Conservation (phyloP, 2,329 filamentous ascomycete species). For the Hymenoscyphus albidus region DNA sequence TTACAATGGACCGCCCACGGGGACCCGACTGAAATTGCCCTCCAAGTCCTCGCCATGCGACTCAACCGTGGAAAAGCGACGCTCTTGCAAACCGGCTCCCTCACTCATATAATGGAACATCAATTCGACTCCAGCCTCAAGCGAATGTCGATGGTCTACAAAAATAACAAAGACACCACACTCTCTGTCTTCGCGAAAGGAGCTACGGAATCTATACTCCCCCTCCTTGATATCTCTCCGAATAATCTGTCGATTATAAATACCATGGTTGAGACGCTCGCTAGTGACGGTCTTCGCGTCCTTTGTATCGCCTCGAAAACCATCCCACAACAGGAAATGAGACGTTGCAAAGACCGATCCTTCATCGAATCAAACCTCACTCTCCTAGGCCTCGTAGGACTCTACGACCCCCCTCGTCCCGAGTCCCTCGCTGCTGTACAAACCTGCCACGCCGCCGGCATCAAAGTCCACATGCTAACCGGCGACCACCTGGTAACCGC, state of each 20-base stretch:
- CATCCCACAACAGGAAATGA: neutral
- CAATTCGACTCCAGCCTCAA: conserved; percentile 73
- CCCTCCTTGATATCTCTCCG: conserved; percentile 47
- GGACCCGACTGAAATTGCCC: conserved; percentile 69
- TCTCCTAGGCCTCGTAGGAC: conserved; percentile 65
- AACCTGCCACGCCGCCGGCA: conserved; percentile 63
- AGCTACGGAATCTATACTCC: conserved; percentile 54
- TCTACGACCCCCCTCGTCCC: conserved; percentile 55
- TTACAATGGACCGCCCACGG: conserved; percentile 56
- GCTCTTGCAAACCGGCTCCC: conserved; percentile 43
- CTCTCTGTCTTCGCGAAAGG: conserved; percentile 54
- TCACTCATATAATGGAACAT: conserved; percentile 57
- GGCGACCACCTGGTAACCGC: conserved; percentile 79
- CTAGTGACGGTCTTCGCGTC: conserved; percentile 62
- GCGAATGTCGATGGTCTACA: conserved; percentile 69
- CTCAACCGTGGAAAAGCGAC: conserved; percentile 54
- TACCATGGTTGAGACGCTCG: conserved; percentile 52
- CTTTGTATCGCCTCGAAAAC: conserved; percentile 58
- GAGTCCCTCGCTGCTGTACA: conserved; percentile 54
- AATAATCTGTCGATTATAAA: conserved; percentile 44
- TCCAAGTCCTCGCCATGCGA: conserved; percentile 69
- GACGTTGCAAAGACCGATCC: neutral
- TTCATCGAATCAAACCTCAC: conserved; percentile 47
- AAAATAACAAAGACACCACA: conserved; percentile 37
- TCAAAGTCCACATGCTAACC: conserved; percentile 76